Base-by-base conservation (phyloP, 192 early-diverging fungal genomes). In the Mortierella hygrophila region DNA sequence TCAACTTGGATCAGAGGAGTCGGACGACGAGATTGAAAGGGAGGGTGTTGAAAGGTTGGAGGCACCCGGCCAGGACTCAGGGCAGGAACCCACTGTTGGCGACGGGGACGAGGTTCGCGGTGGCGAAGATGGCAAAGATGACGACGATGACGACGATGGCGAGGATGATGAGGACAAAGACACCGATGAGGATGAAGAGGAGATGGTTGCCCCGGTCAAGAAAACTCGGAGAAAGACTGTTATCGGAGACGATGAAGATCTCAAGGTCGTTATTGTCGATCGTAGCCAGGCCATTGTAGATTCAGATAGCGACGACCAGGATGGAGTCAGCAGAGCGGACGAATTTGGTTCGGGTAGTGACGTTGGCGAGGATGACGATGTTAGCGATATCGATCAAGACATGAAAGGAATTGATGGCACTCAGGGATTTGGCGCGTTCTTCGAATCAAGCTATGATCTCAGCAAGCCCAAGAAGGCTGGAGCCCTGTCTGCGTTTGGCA, bases 241-340 rank as follows among this genome's bases (percentile, higher is more conserved):
- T 40, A 72, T 76, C 18, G 74, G 75, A n/a, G 74, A 79, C 40
- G 82, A 75, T 15, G 82, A 75, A 3, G 82, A 79, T 70, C 16
- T 80, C 69, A 76, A 71, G 16, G 72, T 85, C 13, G 60, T 68
- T n/a, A 10, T 85, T 47, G 69, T 85, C 18, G 77, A 85, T 63
- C 82, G 44, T 15, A 75, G 79, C 16, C 63, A 54, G 47, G 65
- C 68, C 10, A 20, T 20, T 15, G 18, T 46, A 9, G 70, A 35
- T 10, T 73, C 75, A 0, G 76, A 83, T 6, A 77, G 49, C 55
- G 71, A 74, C 37, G 42, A 74, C n/a, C 4, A 74, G n/a, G 63
- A 37, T 32, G 29, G 44, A 6, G 76, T 60, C 26, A 44, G 21
- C 7, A 49, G 26, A 6, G 76, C 40, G 6, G 77, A 42, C 3